phyloP scores from a whole-genome alignment of 495 filamentous ascomycete species.

The Talaromyces borbonicus region DNA sequence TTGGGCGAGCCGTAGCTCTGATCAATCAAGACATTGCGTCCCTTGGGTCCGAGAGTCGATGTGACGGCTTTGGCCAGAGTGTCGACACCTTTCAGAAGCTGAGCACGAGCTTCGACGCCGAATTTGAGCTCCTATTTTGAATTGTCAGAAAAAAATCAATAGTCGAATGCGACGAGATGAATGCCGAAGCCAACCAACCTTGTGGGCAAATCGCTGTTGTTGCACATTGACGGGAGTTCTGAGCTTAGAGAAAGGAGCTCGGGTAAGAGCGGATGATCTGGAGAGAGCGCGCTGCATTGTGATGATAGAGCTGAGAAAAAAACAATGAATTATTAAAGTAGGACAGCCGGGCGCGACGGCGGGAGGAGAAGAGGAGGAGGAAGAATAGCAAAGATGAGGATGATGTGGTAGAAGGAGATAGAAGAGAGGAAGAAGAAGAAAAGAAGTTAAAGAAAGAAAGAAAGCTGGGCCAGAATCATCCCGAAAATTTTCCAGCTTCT shows the following conservation, averaged over 20 bases:
- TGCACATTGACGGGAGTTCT: conserved; percentile 53
- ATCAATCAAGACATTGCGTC: conserved; percentile 95
- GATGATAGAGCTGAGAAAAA: conserved; percentile 18
- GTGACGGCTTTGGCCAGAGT: conserved; percentile 94
- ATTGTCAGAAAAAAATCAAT: too few relatives aligned
- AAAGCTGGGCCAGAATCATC: conserved; percentile 33
- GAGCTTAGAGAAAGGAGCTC: conserved; percentile 28
- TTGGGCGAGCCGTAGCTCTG: conserved; percentile 96
- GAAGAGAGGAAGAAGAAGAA: conserved; percentile 30
- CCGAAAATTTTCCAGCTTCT: conserved; percentile 42
- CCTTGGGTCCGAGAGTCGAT: conserved; percentile 94
- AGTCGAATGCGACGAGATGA: too few relatives aligned
- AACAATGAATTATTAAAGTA: conserved; percentile 10
- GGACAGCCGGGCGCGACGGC: conserved; percentile 22
- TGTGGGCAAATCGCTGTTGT: conserved; percentile 88
- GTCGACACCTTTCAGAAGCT: conserved; percentile 88
- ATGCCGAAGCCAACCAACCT: conserved; percentile 59
- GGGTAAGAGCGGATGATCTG: conserved; percentile 60
- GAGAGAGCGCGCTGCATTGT: conserved; percentile 70
- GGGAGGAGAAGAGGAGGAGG: conserved; percentile 18
- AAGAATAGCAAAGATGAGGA: conserved; percentile 13
- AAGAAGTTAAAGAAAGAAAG: too few relatives aligned
- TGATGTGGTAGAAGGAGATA: conserved; percentile 15
- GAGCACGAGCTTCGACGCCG: conserved; percentile 84
- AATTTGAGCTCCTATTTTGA: conserved; percentile 86